A percentile compares a stretch with the other conserved stretches of the same genome.
These are phyloP conservation scores for Fusarium virguliforme DNA, from an alignment of 2,329 filamentous ascomycete species.

Conservation along the genomic window DNA sequence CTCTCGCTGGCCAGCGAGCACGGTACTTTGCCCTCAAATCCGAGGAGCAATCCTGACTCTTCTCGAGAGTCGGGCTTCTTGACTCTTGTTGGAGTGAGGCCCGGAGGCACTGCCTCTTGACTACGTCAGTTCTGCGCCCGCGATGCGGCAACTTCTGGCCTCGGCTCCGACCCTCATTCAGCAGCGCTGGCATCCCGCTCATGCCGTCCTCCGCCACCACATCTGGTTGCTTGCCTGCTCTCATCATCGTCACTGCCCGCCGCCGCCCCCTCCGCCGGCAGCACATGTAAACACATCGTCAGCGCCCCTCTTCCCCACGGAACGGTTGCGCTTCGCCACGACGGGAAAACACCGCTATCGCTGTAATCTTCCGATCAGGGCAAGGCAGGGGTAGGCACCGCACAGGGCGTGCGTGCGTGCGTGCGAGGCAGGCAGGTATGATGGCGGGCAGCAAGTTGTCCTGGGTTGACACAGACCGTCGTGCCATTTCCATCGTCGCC, in stretches of 20 bases:
- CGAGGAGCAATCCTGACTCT: conserved; percentile 8
- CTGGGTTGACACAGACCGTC: conserved; percentile 36
- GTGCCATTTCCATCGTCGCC: conserved; percentile 30
- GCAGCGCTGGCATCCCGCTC: conserved; percentile 19
- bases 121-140: conserved; percentile 15
- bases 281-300: conserved; percentile 14
- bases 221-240: conserved; percentile 1
- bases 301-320: conserved; percentile 22
- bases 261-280: conserved; percentile 1
- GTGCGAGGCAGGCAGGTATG: not conserved
- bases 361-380: conserved; percentile 17
- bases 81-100: conserved; percentile 33
- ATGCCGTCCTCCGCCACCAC: conserved; percentile 19
- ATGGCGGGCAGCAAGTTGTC: conserved; percentile 13
- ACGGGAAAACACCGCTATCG: conserved; percentile 23
- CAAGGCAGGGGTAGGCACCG: conserved; percentile 4
- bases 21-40: conserved; percentile 23
- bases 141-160: conserved; percentile 24
- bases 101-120: conserved; percentile 10
- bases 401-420: conserved; percentile 9
- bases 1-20: conserved; percentile 39
- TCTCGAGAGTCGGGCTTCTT: conserved; percentile 16
- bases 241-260: not conserved
- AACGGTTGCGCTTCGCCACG: conserved; percentile 29
- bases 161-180: conserved; percentile 14